These are phyloP conservation scores for Cardiosporidium cionae DNA, from an alignment of 169 alveolate genomes.

Conservation along the genomic window DNA sequence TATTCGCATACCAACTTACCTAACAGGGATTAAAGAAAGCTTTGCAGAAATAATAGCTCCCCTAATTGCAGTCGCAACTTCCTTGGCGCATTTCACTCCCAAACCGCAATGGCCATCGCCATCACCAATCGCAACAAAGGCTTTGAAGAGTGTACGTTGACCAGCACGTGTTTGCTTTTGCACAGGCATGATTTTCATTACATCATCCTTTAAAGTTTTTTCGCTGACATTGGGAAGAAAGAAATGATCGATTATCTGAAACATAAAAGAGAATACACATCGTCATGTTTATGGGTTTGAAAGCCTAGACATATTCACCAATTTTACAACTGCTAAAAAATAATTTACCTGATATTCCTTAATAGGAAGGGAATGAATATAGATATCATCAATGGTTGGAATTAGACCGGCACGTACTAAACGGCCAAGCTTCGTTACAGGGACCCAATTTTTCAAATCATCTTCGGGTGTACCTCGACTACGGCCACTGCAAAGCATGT, in stretches of 20 bases:
- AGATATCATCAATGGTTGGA: slow-evolving; percentile 94
- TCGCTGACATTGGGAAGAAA: slow-evolving; percentile 67
- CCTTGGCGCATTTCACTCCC: slow-evolving; percentile 91
- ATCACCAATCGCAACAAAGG: slow-evolving; percentile 97
- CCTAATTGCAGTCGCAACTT: slow-evolving; percentile 99
- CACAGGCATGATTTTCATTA: slow-evolving; percentile 98
- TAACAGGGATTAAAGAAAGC: slow-evolving; percentile 95
- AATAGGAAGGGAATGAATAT: slow-evolving; percentile 96
- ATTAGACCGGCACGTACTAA: slow-evolving; percentile 94
- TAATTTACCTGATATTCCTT: slow-evolving; percentile 91
- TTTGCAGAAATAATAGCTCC: slow-evolving; percentile 99
- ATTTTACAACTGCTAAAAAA: not conserved
- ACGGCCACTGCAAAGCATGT: slow-evolving; percentile 42
- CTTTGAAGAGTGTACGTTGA: slow-evolving; percentile 99
- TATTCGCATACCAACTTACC: no score
- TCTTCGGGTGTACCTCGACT: slow-evolving; percentile 82
- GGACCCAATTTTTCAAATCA: slow-evolving; percentile 95
- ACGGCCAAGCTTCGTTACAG: slow-evolving; percentile 98
- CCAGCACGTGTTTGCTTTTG: slow-evolving; percentile 99
- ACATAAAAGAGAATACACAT: not conserved
- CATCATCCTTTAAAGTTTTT: slow-evolving; percentile 92
- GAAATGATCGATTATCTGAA: slow-evolving; percentile 78
- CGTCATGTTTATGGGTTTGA: no score
- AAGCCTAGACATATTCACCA: not conserved
- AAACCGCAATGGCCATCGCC: slow-evolving; percentile 52